phyloP scores from a whole-genome alignment of 768 basidiomycete species.

The Dendrothele bispora region DNA sequence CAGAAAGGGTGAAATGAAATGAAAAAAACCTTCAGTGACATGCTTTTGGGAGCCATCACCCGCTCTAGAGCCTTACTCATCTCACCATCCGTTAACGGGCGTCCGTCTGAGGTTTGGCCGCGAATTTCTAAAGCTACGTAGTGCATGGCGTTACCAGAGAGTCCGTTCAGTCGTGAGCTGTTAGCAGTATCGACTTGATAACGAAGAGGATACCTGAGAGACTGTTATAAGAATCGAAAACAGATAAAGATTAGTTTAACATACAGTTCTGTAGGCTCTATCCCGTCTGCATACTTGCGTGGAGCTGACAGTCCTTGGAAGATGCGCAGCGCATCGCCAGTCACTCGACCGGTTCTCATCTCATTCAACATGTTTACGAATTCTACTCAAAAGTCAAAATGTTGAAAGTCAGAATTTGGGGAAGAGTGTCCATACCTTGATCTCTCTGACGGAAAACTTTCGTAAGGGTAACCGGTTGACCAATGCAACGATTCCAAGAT shows the following conservation, averaged over 20 bases:
- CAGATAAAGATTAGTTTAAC: conserved; percentile 13
- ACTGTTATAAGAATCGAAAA: conserved; percentile 1
- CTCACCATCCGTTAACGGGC: conserved; percentile 26
- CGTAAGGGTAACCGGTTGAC: conserved; percentile 52
- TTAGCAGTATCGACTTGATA: conserved; percentile 76
- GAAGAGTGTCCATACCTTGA: conserved; percentile 42
- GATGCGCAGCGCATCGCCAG: conserved; percentile 36
- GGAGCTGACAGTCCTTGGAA: conserved; percentile 60
- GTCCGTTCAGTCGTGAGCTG: conserved; percentile 41
- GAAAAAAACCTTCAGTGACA: conserved; percentile 48
- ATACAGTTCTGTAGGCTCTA: conserved; percentile 82
- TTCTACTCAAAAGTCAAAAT: conserved; percentile 25
- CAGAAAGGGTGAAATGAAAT: neutral
- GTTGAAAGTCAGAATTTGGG: neutral
- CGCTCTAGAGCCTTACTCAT: conserved; percentile 51
- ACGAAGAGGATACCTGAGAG: conserved; percentile 63
- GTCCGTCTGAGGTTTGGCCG: conserved; percentile 44
- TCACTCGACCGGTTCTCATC: conserved; percentile 76
- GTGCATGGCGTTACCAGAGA: conserved; percentile 34
- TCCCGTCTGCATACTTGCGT: conserved; percentile 66
- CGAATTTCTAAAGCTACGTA: conserved; percentile 48
- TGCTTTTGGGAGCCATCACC: conserved; percentile 53
- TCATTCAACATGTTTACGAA: conserved; percentile 88
- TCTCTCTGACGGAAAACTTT: conserved; percentile 90
- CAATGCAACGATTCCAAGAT: conserved; percentile 70